Evolutionary conservation across 495 filamentous ascomycete genomes (phyloP), one percentile per base, ranked within the genome.

Genomic region (Penicillium odoratum): DNA sequence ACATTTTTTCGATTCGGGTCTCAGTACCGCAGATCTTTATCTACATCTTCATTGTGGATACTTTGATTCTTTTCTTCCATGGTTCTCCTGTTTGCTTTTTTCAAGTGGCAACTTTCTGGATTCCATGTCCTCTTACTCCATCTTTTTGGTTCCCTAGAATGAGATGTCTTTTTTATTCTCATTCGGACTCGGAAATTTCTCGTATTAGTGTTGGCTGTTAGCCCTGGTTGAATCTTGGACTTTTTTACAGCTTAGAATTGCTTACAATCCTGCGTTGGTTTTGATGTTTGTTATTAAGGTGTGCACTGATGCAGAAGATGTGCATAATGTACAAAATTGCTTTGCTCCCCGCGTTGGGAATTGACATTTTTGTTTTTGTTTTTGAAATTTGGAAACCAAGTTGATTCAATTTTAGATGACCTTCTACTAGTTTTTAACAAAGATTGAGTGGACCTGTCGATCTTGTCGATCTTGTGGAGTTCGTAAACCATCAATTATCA

Each of bases 381-480:
- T 21, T 21, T 1, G 21, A 21, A 21, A 21, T 21, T 21, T 21
- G 21, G 21, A 21, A 21, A 21, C 21, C 21, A 21, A 21, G 21
- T 21, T 1, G 2, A 1, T 21, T 21, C 21, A 21, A 21, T 21
- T 21, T 21, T 21, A 21, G 21, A 21, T 21, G 21, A 21, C 21
- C 21, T 21, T 21, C 21, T 21, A 21, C 21, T 21, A 21, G 21
- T 21, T 21, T 21, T 21, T 21, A 1, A 21, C 26, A 48, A 10
- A 48, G 18, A 3, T 48, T 48, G 21, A 26, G 21, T 16, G 34
- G 49, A 40, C 16, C 49, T 38, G 33, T 36, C 16, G 49, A 52
- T 36, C 49, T 16, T 33, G 49, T 42, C 49, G 49, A 52, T 40
- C 49, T 40, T 40, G 38, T 40, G 38, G 38, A 16, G 38, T 3